These are phyloP conservation scores for Penicillium dipodomyicola DNA, from an alignment of 495 filamentous ascomycete genomes.

Conservation along the genomic window DNA sequence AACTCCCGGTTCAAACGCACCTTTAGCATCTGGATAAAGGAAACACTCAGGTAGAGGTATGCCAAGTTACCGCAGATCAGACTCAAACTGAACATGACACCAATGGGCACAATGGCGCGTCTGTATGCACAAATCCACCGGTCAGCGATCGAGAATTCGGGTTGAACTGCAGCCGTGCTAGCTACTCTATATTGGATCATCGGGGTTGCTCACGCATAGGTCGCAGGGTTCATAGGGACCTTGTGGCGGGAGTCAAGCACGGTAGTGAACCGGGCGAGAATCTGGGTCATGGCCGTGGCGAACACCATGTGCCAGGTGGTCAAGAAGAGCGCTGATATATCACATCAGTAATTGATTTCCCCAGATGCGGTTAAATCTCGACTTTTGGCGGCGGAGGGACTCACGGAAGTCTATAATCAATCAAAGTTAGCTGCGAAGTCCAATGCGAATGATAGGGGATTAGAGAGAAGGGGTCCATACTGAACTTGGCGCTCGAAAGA, in stretches of 20 bases:
- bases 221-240: conserved; percentile 79
- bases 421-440: conserved; percentile 18
- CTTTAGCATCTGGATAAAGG: conserved; percentile 97
- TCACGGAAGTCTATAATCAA: conserved; percentile 40
- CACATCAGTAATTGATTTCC: conserved; percentile 2
- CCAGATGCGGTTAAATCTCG: not conserved
- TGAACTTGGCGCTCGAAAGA: conserved; percentile 69
- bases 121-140: conserved; percentile 15
- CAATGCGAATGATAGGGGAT: conserved; percentile 7
- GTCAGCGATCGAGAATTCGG: conserved; percentile 5
- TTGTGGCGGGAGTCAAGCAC: conserved; percentile 80
- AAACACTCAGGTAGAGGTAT: conserved; percentile 83
- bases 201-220: conserved; percentile 59
- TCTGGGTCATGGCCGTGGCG: conserved; percentile 80
- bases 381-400: conserved; percentile 1
- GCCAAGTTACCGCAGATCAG: conserved; percentile 88
- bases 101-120: conserved; percentile 83
- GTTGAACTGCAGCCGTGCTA: not conserved
- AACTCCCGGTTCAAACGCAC: conserved; percentile 33
- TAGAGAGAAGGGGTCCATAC: conserved; percentile 49
- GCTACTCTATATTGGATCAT: not conserved
- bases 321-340: conserved; percentile 58
- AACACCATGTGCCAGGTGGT: conserved; percentile 87
- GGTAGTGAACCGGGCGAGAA: conserved; percentile 75
- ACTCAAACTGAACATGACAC: conserved; percentile 83